phyloP scores from a whole-genome alignment of 352 stramenopile species.

The Phytophthora melonis region DNA sequence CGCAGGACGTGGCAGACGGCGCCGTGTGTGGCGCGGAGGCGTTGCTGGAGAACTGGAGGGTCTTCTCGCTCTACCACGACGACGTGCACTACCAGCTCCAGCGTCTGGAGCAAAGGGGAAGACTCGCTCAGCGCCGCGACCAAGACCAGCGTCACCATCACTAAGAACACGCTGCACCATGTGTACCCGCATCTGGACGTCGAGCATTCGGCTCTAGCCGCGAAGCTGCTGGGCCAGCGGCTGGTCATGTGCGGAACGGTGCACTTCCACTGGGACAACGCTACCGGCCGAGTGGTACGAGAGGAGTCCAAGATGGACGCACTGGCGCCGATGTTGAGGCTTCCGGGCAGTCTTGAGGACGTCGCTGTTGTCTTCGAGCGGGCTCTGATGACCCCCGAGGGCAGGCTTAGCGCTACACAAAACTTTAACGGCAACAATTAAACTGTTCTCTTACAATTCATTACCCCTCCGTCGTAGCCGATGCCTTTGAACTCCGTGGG shows the following conservation, averaged over 20 bases:
- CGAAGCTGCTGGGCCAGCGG: constrained; percentile 12
- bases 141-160: constrained; percentile 14
- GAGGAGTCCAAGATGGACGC: constrained; percentile 6
- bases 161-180: constrained; percentile 8
- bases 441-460: neutral
- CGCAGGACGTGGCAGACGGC: constrained; percentile 17
- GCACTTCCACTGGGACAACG: constrained; percentile 7
- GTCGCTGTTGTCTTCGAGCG: constrained; percentile 9
- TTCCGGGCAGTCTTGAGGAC: constrained; percentile 10
- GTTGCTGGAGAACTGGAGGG: constrained; percentile 22
- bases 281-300: neutral
- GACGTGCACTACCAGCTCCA: constrained; percentile 14
- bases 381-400: constrained; percentile 5
- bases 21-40: neutral
- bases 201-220: neutral
- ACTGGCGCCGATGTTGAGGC: constrained; percentile 10
- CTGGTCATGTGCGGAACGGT: constrained; percentile 2
- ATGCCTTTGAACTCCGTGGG: too few relatives aligned
- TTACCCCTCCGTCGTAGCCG: too few relatives aligned
- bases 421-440: neutral
- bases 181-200: constrained; percentile 8
- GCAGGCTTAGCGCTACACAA: neutral
- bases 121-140: constrained; percentile 10
- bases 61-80: constrained; percentile 19
- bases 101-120: neutral